Evolutionary conservation across 2,329 filamentous ascomycete species (phyloP).

Genomic region (Alternaria longipes): DNA sequence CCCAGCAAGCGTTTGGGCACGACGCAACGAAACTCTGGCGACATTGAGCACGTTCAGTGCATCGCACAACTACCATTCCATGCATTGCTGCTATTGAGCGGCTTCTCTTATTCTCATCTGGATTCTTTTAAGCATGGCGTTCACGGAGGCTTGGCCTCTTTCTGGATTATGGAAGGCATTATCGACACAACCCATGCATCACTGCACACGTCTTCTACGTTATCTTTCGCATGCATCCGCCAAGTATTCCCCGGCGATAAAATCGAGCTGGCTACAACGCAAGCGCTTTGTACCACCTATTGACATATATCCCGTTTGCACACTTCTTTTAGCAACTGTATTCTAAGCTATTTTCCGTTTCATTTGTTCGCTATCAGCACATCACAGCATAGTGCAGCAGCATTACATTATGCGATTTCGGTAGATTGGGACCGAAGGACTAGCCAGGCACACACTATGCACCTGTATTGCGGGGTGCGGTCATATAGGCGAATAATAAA

Average conservation of each 20-base stretch:
- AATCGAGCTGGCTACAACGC: slow-evolving; percentile 22
- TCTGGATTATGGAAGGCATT: slow-evolving; percentile 10
- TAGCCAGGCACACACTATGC: slow-evolving; percentile 16
- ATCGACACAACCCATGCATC: slow-evolving; percentile 14
- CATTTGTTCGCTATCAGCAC: slow-evolving; percentile 24
- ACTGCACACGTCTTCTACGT: slow-evolving; percentile 14
- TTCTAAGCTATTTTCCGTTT: slow-evolving; percentile 18
- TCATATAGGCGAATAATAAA: slow-evolving; percentile 25
- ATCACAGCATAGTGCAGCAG: slow-evolving; percentile 19
- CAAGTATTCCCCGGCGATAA: slow-evolving; percentile 29
- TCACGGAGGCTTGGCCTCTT: slow-evolving; percentile 11
- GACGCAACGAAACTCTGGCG: slow-evolving; percentile 35
- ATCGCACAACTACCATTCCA: slow-evolving; percentile 11
- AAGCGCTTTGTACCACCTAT: slow-evolving; percentile 38
- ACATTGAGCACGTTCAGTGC: slow-evolving; percentile 21
- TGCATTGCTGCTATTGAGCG: slow-evolving; percentile 3
- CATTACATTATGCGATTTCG: slow-evolving; percentile 4
- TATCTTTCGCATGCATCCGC: slow-evolving; percentile 8
- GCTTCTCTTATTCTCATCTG: slow-evolving; percentile 18
- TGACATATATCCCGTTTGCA: slow-evolving; percentile 27
- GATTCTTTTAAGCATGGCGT: slow-evolving; percentile 35
- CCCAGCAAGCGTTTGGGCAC: slow-evolving; percentile 23
- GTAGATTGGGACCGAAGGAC: slow-evolving; percentile 13
- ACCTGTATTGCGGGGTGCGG: slow-evolving; percentile 9
- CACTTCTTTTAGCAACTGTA: slow-evolving; percentile 22